Conservation (phyloP, 2,329 filamentous ascomycete genomes). For the Penicillium freii region DNA sequence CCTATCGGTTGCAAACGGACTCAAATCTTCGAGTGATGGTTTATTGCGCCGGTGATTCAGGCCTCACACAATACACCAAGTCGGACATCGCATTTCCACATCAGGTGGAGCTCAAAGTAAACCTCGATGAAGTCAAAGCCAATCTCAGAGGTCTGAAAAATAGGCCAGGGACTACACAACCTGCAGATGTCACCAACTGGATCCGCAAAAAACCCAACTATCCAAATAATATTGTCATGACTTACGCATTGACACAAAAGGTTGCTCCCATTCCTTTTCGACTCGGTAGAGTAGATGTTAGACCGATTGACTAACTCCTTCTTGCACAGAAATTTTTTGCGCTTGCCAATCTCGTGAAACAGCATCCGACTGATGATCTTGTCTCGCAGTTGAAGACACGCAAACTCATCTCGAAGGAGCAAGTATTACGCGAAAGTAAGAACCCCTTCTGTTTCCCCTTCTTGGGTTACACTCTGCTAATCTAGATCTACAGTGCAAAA, state of each 20-base stretch:
- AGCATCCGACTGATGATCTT: slow-evolving; percentile 68
- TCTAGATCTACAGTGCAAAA: slow-evolving; percentile 60
- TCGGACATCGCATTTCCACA: slow-evolving; percentile 83
- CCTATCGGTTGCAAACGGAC: slow-evolving; percentile 59
- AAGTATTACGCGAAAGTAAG: slow-evolving; percentile 79
- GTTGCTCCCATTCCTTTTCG: slow-evolving; percentile 47
- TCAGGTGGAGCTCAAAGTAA: slow-evolving; percentile 89
- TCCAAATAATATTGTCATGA: slow-evolving; percentile 75
- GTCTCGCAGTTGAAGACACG: slow-evolving; percentile 64
- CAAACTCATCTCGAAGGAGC: slow-evolving; percentile 73
- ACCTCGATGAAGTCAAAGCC: slow-evolving; percentile 82
- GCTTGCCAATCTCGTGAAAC: slow-evolving; percentile 71
- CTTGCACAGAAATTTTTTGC: slow-evolving; percentile 66
- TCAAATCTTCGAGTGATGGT: slow-evolving; percentile 71
- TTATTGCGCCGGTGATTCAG: slow-evolving; percentile 70
- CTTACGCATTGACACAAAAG: slow-evolving; percentile 89
- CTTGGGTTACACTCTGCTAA: slow-evolving; percentile 22
- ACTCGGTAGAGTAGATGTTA: background rate
- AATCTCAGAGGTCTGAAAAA: slow-evolving; percentile 95
- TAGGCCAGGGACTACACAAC: slow-evolving; percentile 89
- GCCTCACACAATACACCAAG: slow-evolving; percentile 55
- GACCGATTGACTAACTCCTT: background rate
- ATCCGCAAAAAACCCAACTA: slow-evolving; percentile 68
- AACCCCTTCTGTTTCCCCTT: slow-evolving; percentile 3
- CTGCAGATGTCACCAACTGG: slow-evolving; percentile 81